phyloP scores from a whole-genome alignment of 2,329 filamentous ascomycete species.

The Hypoxylon sp. region DNA sequence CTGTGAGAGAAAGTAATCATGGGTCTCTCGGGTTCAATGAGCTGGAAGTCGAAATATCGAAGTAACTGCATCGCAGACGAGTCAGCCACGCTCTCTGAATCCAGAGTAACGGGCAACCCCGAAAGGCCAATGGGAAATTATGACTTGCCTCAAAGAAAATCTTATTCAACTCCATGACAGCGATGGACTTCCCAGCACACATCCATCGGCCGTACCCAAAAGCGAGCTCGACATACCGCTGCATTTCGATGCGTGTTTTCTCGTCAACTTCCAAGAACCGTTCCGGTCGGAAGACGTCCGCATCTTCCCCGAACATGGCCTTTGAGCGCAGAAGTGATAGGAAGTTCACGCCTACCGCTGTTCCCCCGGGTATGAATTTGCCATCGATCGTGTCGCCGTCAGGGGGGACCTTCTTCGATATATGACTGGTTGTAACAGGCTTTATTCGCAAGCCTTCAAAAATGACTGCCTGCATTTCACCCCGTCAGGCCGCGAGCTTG shows the following conservation, averaged over 20 bases:
- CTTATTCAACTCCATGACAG: slow-evolving; percentile 61
- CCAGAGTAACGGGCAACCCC: neutral
- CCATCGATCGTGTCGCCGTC: slow-evolving; percentile 53
- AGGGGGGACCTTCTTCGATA: slow-evolving; percentile 49
- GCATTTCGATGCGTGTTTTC: slow-evolving; percentile 53
- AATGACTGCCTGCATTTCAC: slow-evolving; percentile 53
- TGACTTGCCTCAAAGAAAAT: slow-evolving; percentile 58
- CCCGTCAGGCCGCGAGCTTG: neutral
- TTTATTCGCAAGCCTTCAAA: slow-evolving; percentile 58
- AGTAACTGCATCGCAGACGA: slow-evolving; percentile 38
- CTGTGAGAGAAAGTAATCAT: slow-evolving; percentile 40
- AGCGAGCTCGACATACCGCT: slow-evolving; percentile 56
- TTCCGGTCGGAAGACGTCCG: slow-evolving; percentile 60
- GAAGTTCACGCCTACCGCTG: slow-evolving; percentile 56
- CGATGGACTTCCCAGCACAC: slow-evolving; percentile 61
- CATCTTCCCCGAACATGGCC: slow-evolving; percentile 56
- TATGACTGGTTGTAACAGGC: slow-evolving; percentile 51
- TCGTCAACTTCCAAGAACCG: slow-evolving; percentile 59
- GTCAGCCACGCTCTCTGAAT: neutral
- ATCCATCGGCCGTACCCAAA: slow-evolving; percentile 60
- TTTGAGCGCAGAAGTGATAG: slow-evolving; percentile 55
- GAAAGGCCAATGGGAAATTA: too few species aligned
- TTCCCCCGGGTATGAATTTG: slow-evolving; percentile 57
- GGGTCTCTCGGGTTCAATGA: slow-evolving; percentile 47
- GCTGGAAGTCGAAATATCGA: slow-evolving; percentile 53